These are phyloP conservation scores for Eremochloa ophiuroides DNA, from an alignment of 176 grass and related monocot genomes.

Conservation along the genomic window DNA sequence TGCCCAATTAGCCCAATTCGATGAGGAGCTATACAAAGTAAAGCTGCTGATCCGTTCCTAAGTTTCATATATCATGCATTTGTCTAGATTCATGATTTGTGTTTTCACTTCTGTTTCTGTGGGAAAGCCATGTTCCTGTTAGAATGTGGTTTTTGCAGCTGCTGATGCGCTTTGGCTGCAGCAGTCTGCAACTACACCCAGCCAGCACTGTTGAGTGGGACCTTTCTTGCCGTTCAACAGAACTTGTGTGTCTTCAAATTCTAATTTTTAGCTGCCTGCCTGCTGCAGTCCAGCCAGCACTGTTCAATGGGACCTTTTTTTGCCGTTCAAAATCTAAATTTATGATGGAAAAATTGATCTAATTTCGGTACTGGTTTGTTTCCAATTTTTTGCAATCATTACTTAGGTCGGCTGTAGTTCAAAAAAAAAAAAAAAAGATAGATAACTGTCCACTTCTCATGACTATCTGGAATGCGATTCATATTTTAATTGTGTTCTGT, in stretches of 20 bases:
- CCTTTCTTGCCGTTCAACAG: not conserved
- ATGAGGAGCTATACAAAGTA: conserved; percentile 87
- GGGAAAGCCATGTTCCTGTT: not conserved
- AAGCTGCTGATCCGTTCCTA: not conserved
- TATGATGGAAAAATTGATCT: not conserved
- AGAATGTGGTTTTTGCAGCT: not conserved
- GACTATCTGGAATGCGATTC: not conserved
- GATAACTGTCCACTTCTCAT: not conserved
- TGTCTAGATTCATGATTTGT: not conserved
- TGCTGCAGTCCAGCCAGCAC: no score
- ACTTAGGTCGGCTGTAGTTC: not conserved
- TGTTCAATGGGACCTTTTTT: no score
- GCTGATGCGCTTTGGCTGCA: not conserved
- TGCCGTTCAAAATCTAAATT: no score
- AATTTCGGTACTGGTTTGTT: not conserved
- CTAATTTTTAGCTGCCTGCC: no score
- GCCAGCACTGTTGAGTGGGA: not conserved
- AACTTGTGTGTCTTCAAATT: not conserved
- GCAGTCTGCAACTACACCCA: not conserved
- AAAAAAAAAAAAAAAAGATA: not conserved
- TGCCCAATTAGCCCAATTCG: conserved; percentile 82
- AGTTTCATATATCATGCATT: not conserved
- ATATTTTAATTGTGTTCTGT: not conserved
- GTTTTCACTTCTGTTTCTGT: not conserved
- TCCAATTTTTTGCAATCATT: not conserved